Percentiles rank a stretch among this genome's conserved stretches.
phyloP scores from a whole-genome alignment of 2,329 filamentous ascomycete species.

The Penicillium expansum region DNA sequence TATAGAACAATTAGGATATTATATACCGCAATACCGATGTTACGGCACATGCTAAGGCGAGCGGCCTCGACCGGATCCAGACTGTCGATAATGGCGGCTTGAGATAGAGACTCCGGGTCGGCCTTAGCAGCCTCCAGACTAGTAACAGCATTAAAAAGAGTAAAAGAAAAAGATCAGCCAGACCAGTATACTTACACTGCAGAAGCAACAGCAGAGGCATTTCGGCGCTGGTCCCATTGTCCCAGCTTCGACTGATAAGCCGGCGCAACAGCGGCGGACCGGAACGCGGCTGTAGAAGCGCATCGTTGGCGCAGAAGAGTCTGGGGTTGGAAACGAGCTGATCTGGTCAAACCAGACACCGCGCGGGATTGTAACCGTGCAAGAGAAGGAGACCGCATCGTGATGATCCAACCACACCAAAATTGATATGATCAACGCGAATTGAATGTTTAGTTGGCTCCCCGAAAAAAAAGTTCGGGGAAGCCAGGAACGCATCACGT shows the following conservation, averaged over 20 bases:
- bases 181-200: conserved; percentile 40
- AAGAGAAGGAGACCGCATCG: conserved; percentile 44
- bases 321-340: conserved; percentile 37
- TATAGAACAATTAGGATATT: background rate
- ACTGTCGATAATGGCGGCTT: conserved; percentile 71
- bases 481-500: conserved; percentile 39
- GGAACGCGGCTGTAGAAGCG: conserved; percentile 38
- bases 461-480: conserved; percentile 39
- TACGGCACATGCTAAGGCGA: conserved; percentile 77
- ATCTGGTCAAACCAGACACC: conserved; percentile 37
- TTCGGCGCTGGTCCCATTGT: conserved; percentile 44
- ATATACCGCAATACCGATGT: conserved; percentile 93
- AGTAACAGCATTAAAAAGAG: conserved; percentile 12
- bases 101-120: conserved; percentile 56
- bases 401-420: conserved; percentile 27
- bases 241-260: conserved; percentile 38
- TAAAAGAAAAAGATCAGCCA: background rate
- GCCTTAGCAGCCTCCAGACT: conserved; percentile 57
- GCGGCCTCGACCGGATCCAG: conserved; percentile 75
- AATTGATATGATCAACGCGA: conserved; percentile 28
- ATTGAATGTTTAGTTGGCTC: conserved; percentile 27
- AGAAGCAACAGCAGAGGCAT: conserved; percentile 44
- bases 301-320: conserved; percentile 40
- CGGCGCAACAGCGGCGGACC: conserved; percentile 32
- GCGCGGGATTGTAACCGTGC: conserved; percentile 41